Conservation (phyloP, 768 basidiomycete genomes). For the Grammothele lineata region DNA sequence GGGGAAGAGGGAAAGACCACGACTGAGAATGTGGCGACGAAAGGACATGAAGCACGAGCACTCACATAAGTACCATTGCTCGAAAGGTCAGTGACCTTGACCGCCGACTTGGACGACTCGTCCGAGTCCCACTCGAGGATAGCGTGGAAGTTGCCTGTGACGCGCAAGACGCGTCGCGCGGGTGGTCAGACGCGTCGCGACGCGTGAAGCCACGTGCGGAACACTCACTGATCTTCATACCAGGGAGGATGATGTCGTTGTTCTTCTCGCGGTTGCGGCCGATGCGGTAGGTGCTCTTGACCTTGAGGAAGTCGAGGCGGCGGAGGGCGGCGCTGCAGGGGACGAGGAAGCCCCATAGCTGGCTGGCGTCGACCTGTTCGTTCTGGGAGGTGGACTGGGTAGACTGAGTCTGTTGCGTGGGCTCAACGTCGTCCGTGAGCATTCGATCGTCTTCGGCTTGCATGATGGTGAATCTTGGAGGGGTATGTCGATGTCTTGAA, state of each 20-base stretch:
- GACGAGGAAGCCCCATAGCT: slow-evolving; percentile 70
- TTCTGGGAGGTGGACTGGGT: slow-evolving; percentile 38
- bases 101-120: slow-evolving; percentile 35
- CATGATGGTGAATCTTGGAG: slow-evolving; percentile 1
- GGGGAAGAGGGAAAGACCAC: too few species aligned
- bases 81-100: slow-evolving; percentile 52
- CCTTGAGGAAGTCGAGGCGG: slow-evolving; percentile 61
- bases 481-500: background rate
- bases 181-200: slow-evolving; percentile 15
- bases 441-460: slow-evolving; percentile 17
- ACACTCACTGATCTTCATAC: slow-evolving; percentile 67
- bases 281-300: slow-evolving; percentile 43
- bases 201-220: slow-evolving; percentile 7
- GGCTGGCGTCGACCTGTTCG: slow-evolving; percentile 22
- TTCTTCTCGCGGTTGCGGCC: slow-evolving; percentile 42
- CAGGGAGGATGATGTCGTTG: slow-evolving; percentile 57
- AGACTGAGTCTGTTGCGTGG: slow-evolving; percentile 30
- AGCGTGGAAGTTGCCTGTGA: slow-evolving; percentile 51
- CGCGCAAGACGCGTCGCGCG: slow-evolving; percentile 25
- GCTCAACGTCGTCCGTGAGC: slow-evolving; percentile 12
- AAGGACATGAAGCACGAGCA: background rate
- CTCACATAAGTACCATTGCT: slow-evolving; percentile 41
- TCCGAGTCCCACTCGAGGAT: slow-evolving; percentile 55
- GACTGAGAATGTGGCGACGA: background rate
- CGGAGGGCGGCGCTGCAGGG: slow-evolving; percentile 51